These are phyloP conservation scores for Pestalotiopsis sp. DNA, from an alignment of 2,329 filamentous ascomycete species.

Conservation along the genomic window DNA sequence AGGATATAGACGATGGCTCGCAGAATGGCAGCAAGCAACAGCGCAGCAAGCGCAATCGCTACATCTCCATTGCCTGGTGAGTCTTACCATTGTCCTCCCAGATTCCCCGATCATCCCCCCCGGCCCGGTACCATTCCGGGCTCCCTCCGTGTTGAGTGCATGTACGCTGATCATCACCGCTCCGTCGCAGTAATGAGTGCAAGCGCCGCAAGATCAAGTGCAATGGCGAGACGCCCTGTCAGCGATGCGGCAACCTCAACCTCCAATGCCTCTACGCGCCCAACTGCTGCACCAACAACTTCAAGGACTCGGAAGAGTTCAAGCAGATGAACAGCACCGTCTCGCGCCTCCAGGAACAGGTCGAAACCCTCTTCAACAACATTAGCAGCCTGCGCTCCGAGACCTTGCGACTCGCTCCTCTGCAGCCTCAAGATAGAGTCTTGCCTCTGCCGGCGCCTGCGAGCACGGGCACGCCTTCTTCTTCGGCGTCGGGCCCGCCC, in stretches of 20 bases:
- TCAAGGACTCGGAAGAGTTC: slow-evolving; percentile 93
- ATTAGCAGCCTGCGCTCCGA: slow-evolving; percentile 69
- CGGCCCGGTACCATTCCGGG: not conserved
- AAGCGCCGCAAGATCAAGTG: slow-evolving; percentile 78
- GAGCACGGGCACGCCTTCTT: slow-evolving; percentile 39
- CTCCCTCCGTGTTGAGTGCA: not conserved
- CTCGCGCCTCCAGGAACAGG: slow-evolving; percentile 77
- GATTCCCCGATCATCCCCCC: not conserved
- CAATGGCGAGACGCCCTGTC: slow-evolving; percentile 70
- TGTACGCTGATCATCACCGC: not conserved
- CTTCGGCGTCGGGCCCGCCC: slow-evolving; percentile 34
- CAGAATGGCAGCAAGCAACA: slow-evolving; percentile 46
- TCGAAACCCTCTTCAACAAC: slow-evolving; percentile 74
- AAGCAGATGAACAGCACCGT: slow-evolving; percentile 79
- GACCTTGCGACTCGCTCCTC: slow-evolving; percentile 45
- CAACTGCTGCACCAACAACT: slow-evolving; percentile 73
- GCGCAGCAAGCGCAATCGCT: slow-evolving; percentile 64
- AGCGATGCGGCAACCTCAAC: slow-evolving; percentile 70
- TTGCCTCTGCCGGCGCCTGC: slow-evolving; percentile 39
- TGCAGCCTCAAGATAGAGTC: slow-evolving; percentile 45
- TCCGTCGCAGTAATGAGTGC: slow-evolving; percentile 64
- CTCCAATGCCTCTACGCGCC: slow-evolving; percentile 67
- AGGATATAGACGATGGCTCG: slow-evolving; percentile 27
- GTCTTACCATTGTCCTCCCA: slow-evolving; percentile 24
- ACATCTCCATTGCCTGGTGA: slow-evolving; percentile 66